These are phyloP conservation scores for Lactuca saligna DNA, from an alignment of 129 eudicot species.

Conservation along the genomic window DNA sequence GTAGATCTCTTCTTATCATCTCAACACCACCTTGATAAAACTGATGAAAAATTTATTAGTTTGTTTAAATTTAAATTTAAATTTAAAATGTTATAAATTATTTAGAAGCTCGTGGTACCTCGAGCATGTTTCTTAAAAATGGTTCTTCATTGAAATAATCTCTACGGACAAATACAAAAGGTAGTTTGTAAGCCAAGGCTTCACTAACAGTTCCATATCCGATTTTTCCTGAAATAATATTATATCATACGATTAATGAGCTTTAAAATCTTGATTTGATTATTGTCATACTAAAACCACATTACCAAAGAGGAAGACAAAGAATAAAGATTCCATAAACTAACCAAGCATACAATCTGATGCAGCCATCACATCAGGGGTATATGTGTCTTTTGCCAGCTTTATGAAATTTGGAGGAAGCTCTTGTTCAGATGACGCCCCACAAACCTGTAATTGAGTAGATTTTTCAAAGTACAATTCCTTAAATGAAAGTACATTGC, in stretches of 20 bases:
- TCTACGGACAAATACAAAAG: constrained; percentile 93
- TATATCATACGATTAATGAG: constrained; percentile 7
- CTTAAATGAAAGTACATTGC: not conserved
- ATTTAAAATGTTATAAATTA: not conserved
- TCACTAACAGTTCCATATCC: constrained; percentile 99
- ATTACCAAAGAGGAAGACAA: not conserved
- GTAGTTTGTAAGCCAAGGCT: constrained; percentile 91
- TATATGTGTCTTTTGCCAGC: constrained; percentile 88
- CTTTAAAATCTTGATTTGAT: constrained; percentile 3
- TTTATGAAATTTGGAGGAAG: constrained; percentile 86
- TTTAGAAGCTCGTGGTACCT: constrained; percentile 46
- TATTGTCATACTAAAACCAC: not conserved
- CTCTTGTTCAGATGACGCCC: constrained; percentile 72
- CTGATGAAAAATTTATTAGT: constrained; percentile 33
- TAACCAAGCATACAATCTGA: constrained; percentile 99
- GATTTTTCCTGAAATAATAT: constrained; percentile 72
- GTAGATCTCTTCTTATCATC: constrained; percentile 97
- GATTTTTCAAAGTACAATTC: not conserved
- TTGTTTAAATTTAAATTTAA: not conserved
- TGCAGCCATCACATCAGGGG: constrained; percentile 97
- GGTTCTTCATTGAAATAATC: constrained; percentile 99
- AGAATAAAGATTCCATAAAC: constrained; percentile 30
- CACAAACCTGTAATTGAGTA: constrained; percentile 68
- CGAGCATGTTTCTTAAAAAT: constrained; percentile 96
- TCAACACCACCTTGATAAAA: constrained; percentile 94